Evolutionary conservation across 306 rosid species (phyloP), one percentile per base, ranked within the genome.

Genomic region (Quercus bicolor): DNA sequence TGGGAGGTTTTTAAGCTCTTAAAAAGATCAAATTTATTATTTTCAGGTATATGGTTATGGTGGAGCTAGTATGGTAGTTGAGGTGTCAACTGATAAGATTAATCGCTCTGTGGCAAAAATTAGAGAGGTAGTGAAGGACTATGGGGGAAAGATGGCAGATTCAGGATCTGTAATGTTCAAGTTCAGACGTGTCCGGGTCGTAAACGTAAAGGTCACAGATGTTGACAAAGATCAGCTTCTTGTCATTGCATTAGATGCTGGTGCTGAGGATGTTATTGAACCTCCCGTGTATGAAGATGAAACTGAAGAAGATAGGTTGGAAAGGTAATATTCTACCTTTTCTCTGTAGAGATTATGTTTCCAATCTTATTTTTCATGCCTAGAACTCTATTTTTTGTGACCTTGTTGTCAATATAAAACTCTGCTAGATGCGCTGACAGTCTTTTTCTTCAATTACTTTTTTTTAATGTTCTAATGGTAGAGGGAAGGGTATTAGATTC

Each of bases 141-240:
- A 75, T 72, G 98, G 98, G n/a, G 98, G 97, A 28, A 92, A 95
- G 88, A 92, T 94, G 98, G 97, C 97, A 20, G 97, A 94, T 86
- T 84, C 97, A 71, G 95, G 98, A 23, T 94, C 97, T 56, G 97
- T 94, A 29, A 73, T 79, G 79, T 94, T 94, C 82, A 95, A 95
- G 82, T 92, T 94, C 86, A 87, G 82, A 85, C 95, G 94, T 68
- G 97, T 66, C 76, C 91, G 97, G 73, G 92, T 88, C 33, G 97
- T 84, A 76, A 91, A 88, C 81, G 78, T 92, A 70, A 95, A 92
- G 80, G 88, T 77, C 79, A 77, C 87, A 18, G 86, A 87, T 77
- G 90, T 81, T 68, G 97, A 91, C 83, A 92, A 95, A 85, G 97
- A 95, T 80, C 93, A 86, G 65, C 94, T 94, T 57, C 92, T 95